Percentiles rank a stretch among this genome's conserved stretches.
These are phyloP conservation scores for Blechomonas ayalai DNA, from an alignment of 208 protist species.

Conservation along the genomic window DNA sequence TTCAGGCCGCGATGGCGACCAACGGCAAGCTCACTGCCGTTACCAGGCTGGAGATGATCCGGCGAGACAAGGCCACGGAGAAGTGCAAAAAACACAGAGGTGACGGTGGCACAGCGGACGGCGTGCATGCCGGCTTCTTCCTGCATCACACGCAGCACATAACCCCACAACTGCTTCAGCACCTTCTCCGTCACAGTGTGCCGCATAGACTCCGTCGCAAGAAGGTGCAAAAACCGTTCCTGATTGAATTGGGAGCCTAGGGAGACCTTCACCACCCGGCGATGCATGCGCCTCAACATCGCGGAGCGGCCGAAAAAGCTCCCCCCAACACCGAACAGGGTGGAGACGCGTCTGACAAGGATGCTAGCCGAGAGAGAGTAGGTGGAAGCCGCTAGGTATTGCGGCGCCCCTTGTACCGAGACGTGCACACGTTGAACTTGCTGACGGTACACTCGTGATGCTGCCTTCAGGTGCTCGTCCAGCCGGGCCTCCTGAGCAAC, in stretches of 20 bases:
- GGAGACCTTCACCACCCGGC: slow-evolving; percentile 48
- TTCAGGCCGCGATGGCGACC: slow-evolving; percentile 70
- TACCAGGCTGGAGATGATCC: slow-evolving; percentile 43
- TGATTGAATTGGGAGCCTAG: slow-evolving; percentile 39
- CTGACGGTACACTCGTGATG: slow-evolving; percentile 32
- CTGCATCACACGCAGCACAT: slow-evolving; percentile 61
- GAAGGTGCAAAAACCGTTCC: slow-evolving; percentile 24
- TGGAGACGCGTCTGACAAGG: slow-evolving; percentile 36
- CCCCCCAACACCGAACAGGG: slow-evolving; percentile 42
- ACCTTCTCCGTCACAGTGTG: slow-evolving; percentile 19
- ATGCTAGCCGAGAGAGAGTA: slow-evolving; percentile 28
- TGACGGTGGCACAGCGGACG: slow-evolving; percentile 42
- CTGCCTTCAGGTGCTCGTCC: slow-evolving; percentile 33
- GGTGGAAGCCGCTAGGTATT: slow-evolving; percentile 30
- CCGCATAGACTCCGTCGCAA: slow-evolving; percentile 34
- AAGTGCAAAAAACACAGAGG: slow-evolving; percentile 57
- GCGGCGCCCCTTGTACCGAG: slow-evolving; percentile 35
- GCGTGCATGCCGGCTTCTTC: slow-evolving; percentile 63
- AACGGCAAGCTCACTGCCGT: slow-evolving; percentile 19
- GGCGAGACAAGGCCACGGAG: slow-evolving; percentile 55
- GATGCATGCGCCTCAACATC: slow-evolving; percentile 29
- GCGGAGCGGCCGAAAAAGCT: slow-evolving; percentile 42
- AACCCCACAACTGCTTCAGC: slow-evolving; percentile 46
- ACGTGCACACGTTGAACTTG: slow-evolving; percentile 61
- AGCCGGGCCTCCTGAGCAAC: slow-evolving; percentile 33